Percentiles rank a stretch among this genome's conserved stretches.
These are phyloP conservation scores for Sutorius australiensis DNA, from an alignment of 768 basidiomycete genomes.

Conservation along the genomic window DNA sequence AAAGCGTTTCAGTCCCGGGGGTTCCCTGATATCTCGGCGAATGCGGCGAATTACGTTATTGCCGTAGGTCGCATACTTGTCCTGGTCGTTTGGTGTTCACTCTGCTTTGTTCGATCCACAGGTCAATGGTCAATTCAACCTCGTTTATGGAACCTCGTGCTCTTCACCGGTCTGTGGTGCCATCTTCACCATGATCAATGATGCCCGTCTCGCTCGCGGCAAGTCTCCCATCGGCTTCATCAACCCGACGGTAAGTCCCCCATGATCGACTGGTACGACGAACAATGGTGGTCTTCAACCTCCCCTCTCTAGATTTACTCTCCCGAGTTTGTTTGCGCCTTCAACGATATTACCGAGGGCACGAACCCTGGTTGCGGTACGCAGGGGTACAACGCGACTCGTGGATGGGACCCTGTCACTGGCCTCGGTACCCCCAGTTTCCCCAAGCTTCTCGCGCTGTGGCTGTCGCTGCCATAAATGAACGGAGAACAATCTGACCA, in stretches of 20 bases:
- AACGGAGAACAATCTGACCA: not conserved
- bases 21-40: conserved; percentile 37
- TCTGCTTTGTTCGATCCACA: not conserved
- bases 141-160: conserved; percentile 33
- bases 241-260: conserved; percentile 2
- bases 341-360: conserved; percentile 46
- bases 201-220: conserved; percentile 31
- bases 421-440: conserved; percentile 48
- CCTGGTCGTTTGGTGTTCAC: not conserved
- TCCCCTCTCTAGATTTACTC: conserved; percentile 5
- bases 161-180: conserved; percentile 31
- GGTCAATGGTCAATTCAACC: conserved; percentile 24
- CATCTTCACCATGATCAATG: conserved; percentile 39
- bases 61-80: conserved; percentile 13
- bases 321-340: not conserved
- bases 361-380: conserved; percentile 45
- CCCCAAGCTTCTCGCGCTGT: conserved; percentile 36
- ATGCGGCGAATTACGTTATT: conserved; percentile 32
- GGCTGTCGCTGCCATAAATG: conserved; percentile 26
- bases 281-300: not conserved
- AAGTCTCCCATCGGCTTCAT: conserved; percentile 29
- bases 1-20: conserved; percentile 30
- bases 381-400: conserved; percentile 30
- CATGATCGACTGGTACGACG: not conserved
- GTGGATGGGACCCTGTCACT: conserved; percentile 44